Percentiles rank a stretch among this genome's conserved stretches.
Evolutionary conservation across 768 basidiomycete species (phyloP).

Genomic region (Naganishia randhawae): DNA sequence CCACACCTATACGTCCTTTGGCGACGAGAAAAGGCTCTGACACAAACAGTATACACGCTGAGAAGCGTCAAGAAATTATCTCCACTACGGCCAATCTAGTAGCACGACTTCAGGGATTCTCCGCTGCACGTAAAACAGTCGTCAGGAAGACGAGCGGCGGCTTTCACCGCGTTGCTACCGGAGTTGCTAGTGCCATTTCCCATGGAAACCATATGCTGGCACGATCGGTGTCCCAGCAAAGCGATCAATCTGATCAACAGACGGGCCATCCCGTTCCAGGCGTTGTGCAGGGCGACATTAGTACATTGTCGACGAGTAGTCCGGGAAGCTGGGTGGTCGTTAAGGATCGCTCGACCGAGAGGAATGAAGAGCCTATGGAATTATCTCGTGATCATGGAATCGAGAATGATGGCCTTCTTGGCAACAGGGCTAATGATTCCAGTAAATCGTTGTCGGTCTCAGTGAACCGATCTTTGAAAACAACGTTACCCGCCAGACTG

Average conservation of each 20-base stretch:
- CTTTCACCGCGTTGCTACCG: neutral
- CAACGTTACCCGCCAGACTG: neutral
- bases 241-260: conserved; percentile 9
- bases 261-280: conserved; percentile 9
- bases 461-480: neutral
- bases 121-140: conserved; percentile 7
- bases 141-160: conserved; percentile 18
- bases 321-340: conserved; percentile 13
- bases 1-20: neutral
- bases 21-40: neutral
- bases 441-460: neutral
- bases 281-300: conserved; percentile 2
- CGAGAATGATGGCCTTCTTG: neutral
- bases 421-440: neutral
- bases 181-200: conserved; percentile 5
- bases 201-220: neutral
- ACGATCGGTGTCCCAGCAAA: conserved; percentile 4
- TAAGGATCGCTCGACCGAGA: neutral
- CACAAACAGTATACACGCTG: conserved; percentile 1
- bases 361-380: neutral
- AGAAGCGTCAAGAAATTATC: conserved; percentile 14
- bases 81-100: conserved; percentile 11
- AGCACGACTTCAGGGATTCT: conserved; percentile 5
- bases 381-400: neutral
- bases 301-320: conserved; percentile 14